Conservation (phyloP, 2,329 filamentous ascomycete species). For the Monilinia laxa region DNA sequence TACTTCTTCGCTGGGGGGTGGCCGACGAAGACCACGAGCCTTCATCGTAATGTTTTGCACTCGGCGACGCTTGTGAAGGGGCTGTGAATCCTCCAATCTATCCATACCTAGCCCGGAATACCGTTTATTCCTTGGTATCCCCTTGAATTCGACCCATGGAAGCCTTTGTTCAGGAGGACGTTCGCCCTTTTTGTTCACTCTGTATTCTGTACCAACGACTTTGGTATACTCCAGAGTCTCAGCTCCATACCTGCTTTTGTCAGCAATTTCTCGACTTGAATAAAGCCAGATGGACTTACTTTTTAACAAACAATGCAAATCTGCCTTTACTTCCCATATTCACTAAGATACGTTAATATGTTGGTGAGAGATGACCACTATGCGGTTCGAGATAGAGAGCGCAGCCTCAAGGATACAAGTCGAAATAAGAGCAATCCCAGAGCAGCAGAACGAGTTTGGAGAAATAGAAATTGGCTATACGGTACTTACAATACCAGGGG, state of each 20-base stretch:
- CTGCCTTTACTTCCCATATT: background rate
- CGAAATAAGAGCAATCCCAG: background rate
- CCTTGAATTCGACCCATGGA: conserved; percentile 13
- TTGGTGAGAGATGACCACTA: background rate
- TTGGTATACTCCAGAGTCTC: background rate
- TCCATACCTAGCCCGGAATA: background rate
- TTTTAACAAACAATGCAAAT: background rate
- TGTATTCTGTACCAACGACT: background rate
- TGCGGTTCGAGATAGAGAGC: background rate
- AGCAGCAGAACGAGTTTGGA: background rate
- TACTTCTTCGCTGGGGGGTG: background rate
- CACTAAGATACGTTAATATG: background rate
- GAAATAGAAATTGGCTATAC: background rate
- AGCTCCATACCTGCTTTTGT: conserved; percentile 4
- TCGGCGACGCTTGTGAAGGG: background rate
- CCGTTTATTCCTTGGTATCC: background rate
- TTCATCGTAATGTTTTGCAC: background rate
- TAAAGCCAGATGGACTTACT: conserved; percentile 1
- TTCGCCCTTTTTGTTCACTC: background rate
- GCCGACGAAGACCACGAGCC: background rate
- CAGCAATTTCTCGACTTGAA: background rate
- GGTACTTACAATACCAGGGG: conserved; percentile 3
- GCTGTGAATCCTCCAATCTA: background rate
- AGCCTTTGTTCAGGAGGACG: background rate
- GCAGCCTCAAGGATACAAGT: background rate